Conservation (phyloP, 169 alveolate genomes). For the Eimeria tenella region DNA sequence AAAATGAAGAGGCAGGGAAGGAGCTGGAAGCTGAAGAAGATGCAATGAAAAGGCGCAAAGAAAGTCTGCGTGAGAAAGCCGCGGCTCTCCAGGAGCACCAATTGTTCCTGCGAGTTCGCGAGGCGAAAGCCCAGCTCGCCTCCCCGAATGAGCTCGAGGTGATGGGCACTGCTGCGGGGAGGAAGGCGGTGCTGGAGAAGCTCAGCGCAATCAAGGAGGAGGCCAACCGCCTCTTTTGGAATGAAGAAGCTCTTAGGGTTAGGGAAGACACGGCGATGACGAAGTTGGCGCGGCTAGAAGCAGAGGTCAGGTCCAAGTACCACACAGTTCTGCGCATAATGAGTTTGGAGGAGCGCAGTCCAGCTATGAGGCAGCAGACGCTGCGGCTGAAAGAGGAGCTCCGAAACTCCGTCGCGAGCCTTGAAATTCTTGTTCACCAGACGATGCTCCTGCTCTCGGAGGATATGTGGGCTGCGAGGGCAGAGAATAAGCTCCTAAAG, state of each 20-base stretch:
- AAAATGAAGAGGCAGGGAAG: neutral
- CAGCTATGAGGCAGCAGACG: neutral
- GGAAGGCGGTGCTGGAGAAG: neutral
- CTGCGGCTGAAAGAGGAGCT: neutral
- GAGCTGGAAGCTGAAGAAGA: neutral
- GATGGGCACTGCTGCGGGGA: neutral
- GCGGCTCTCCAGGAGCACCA: constrained; percentile 20
- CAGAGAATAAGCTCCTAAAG: neutral
- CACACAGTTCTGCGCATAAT: neutral
- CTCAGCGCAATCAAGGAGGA: neutral
- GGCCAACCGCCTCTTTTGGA: neutral
- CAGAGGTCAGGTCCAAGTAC: neutral
- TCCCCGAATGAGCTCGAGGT: neutral
- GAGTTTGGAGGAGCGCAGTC: neutral
- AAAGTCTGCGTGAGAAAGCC: neutral
- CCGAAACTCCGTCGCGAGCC: neutral
- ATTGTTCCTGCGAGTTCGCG: neutral
- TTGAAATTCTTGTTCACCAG: neutral
- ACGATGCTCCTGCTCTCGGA: neutral
- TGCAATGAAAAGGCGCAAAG: neutral
- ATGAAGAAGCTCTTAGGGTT: neutral
- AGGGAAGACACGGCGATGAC: neutral
- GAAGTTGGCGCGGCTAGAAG: neutral
- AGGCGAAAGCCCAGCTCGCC: neutral
- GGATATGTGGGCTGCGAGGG: neutral